These are phyloP conservation scores for Pyrenochaeta sp. DNA, from an alignment of 2,329 filamentous ascomycete genomes.

Conservation along the genomic window DNA sequence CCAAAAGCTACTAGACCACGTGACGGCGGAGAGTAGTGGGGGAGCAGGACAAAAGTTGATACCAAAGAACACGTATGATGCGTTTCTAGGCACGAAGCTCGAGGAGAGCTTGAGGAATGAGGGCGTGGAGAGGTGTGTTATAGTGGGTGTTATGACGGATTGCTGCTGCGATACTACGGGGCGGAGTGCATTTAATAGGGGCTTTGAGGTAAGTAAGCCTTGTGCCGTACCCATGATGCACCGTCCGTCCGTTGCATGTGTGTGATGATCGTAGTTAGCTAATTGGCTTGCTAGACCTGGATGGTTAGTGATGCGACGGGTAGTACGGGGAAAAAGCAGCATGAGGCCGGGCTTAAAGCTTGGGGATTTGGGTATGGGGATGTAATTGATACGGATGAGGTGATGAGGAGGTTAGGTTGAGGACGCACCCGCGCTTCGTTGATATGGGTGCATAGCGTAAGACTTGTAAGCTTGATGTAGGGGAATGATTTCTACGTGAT, in stretches of 20 bases:
- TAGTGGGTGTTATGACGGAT: constrained; percentile 56
- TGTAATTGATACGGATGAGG: constrained; percentile 42
- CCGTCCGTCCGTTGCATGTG: too few relatives aligned
- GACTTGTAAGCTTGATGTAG: too few relatives aligned
- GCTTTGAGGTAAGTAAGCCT: constrained; percentile 38
- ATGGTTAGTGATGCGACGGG: constrained; percentile 51
- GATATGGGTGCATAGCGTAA: too few relatives aligned
- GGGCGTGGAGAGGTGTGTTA: constrained; percentile 45
- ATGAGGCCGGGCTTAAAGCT: constrained; percentile 38
- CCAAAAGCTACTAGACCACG: too few relatives aligned
- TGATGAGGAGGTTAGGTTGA: constrained; percentile 15
- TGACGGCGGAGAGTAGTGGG: too few relatives aligned
- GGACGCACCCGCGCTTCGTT: too few relatives aligned
- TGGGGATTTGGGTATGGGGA: constrained; percentile 51
- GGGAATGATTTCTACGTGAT: too few relatives aligned
- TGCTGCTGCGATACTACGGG: constrained; percentile 54
- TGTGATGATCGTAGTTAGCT: not conserved
- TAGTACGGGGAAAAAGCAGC: constrained; percentile 46
- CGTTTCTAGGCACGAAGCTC: constrained; percentile 40
- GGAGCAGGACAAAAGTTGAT: constrained; percentile 21
- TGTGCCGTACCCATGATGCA: too few relatives aligned
- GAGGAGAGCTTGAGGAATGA: constrained; percentile 24
- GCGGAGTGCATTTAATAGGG: constrained; percentile 51
- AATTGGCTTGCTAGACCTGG: constrained; percentile 37
- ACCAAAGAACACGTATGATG: constrained; percentile 54